Percentiles rank a stretch among this genome's conserved stretches.
phyloP scores from a whole-genome alignment of 2,329 filamentous ascomycete species.

The Claviceps arundinis region DNA sequence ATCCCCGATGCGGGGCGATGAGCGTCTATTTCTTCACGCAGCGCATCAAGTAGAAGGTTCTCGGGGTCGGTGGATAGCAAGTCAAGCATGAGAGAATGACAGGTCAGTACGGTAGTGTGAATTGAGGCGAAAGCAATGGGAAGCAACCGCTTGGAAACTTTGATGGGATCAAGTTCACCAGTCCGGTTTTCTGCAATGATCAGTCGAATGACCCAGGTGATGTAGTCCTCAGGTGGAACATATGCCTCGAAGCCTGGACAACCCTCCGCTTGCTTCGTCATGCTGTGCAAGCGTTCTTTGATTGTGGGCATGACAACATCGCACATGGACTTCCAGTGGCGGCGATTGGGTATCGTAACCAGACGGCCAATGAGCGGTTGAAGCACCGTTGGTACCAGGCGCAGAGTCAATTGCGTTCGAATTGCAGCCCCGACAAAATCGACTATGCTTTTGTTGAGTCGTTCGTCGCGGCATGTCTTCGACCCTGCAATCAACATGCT shows the following conservation, averaged over 20 bases:
- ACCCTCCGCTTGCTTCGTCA: conserved; percentile 25
- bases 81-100: conserved; percentile 33
- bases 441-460: conserved; percentile 33
- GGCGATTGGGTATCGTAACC: conserved; percentile 29
- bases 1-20: conserved; percentile 15
- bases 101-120: conserved; percentile 42
- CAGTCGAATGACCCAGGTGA: conserved; percentile 43
- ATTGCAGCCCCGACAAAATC: conserved; percentile 37
- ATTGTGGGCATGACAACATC: conserved; percentile 32
- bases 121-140: conserved; percentile 46
- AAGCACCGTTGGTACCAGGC: conserved; percentile 31
- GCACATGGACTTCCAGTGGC: conserved; percentile 31
- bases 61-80: conserved; percentile 26
- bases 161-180: conserved; percentile 30
- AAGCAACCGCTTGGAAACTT: conserved; percentile 37
- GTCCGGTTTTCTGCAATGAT: conserved; percentile 30
- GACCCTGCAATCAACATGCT: conserved; percentile 29
- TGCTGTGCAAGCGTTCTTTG: conserved; percentile 31
- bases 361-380: conserved; percentile 36
- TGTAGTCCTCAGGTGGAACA: conserved; percentile 38
- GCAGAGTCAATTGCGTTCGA: conserved; percentile 30
- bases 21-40: conserved; percentile 28
- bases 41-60: conserved; percentile 20
- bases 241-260: conserved; percentile 28
- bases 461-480: conserved; percentile 25